Evolutionary conservation across 176 grass and related monocot genomes (phyloP), one percentile per base, ranked within the genome.

Genomic region (Musa troglodytarum): DNA sequence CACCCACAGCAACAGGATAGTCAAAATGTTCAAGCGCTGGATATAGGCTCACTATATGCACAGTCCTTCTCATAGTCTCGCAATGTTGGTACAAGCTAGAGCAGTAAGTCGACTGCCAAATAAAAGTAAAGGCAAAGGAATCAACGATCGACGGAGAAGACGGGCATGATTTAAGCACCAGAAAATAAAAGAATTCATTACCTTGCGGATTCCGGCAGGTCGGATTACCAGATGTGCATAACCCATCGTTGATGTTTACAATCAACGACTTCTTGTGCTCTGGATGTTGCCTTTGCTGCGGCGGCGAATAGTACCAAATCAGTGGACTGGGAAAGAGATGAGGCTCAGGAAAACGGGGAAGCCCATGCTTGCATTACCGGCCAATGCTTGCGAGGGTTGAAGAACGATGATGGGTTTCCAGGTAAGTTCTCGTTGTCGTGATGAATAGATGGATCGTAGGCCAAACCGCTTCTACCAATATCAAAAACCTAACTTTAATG

Each of bases 121-220:
- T 13, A n/a, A 59, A 20, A 23, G 77, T 6, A 28, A 71, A 74
- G 0, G 68, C 6, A 53, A n/a, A 43, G 15, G 1, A n/a, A 81
- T 24, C 53, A 56, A 68, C 64, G 74, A 34, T 17, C 54, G 22
- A n/a, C 34, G 59, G 24, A n/a, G 11, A 49, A 72, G 34, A 1
- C 1, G 34, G 0, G 15, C 1, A 77, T 10, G 68, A 70, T 11
- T 9, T n/a, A 10, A 51, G 11, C 8, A 21, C 9, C 17, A 10
- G 13, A 9, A 26, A 19, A 14, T 13, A n/a, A 68, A 10, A 16
- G 3, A 79, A 58, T 58, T 1, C 7, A 34, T 69, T 25, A 97
- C 95, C 91, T 99, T 94, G 83, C 91, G 90, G 75, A 90, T 92
- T 53, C 95, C 91, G 7, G 95, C 95, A 43, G 95, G 95, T 54